Base-by-base conservation (phyloP, 2,329 filamentous ascomycete species). In the Neoascochyta sp. region DNA sequence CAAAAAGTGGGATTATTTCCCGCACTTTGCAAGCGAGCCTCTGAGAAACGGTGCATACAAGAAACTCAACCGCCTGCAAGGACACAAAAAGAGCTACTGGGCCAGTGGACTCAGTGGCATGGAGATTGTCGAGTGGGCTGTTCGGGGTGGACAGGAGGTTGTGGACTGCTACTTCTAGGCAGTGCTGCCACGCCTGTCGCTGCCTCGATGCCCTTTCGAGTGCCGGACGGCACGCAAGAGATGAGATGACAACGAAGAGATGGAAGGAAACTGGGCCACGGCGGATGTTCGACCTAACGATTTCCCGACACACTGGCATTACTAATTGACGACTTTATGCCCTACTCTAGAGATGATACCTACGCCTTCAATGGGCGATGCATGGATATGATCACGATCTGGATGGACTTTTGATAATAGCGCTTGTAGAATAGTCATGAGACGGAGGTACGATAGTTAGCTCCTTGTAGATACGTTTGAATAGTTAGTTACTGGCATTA, bases 1-100 rank as follows among this genome's bases (percentile, higher is more conserved):
- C 41, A 45, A 40, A 16, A 63, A 63, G 30, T 62, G 60, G 60
- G 59, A 63, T 13, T 63, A 63, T 32, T 62, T 63, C 26, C 60
- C 60, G 7, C 60, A 63, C 28, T 62, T 62, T 20, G 54, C 50
- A 21, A 41, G 39, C 16, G 38, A 52, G 20, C 43, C 52, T 2
- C 39, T 63, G 11, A 35, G 29, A 17, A 37, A 46, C 4, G 57
- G 53, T 4, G 50, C 49, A 1, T 63, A 63, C 25, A 40, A 26
- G 2, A 57, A 54, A 31, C 41, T 57, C n/a, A 58, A 60, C 9
- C 23, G 32, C 7, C 41, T 63, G n/a, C 60, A 63, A 24, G 60
- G 59, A n/a, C 43, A 51, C 27, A 57, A 58, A 31, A 60, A 61
- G 43, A 58, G 51, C 16, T 63, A 52, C 40, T 63, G 52, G 42